Evolutionary conservation across 257 asterid species (phyloP).

Genomic region (Solanum commersonii): DNA sequence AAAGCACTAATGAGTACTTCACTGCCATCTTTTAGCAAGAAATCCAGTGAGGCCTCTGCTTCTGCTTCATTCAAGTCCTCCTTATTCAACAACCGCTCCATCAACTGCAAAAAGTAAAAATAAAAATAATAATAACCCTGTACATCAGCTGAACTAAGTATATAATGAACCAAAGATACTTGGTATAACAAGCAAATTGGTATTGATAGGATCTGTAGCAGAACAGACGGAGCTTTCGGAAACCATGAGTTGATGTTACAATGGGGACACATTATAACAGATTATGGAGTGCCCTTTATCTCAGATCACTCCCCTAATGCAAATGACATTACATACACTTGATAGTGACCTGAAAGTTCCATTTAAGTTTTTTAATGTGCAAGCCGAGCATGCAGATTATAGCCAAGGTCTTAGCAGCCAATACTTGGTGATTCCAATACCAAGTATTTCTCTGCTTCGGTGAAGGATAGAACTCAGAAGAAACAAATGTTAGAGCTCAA

Average conservation of each 20-base stretch:
- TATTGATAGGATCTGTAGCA: neutral
- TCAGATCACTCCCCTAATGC: too few relatives aligned
- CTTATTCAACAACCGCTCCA: conserved; percentile 63
- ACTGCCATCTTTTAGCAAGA: conserved; percentile 72
- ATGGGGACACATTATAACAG: neutral
- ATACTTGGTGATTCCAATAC: neutral
- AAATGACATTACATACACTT: too few relatives aligned
- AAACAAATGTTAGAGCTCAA: too few relatives aligned
- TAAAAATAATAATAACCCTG: neutral
- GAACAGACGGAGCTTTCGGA: neutral
- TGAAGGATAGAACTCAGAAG: neutral
- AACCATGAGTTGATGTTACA: too few relatives aligned
- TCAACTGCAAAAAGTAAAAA: conserved; percentile 29
- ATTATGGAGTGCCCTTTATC: too few relatives aligned
- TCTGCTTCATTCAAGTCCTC: conserved; percentile 70
- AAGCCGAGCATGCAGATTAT: too few relatives aligned
- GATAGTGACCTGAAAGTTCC: too few relatives aligned
- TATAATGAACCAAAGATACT: neutral
- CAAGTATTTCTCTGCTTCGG: neutral
- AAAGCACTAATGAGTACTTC: conserved; percentile 87
- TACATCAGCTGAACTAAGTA: neutral
- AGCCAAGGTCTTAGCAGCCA: too few relatives aligned
- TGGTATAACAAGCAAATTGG: neutral
- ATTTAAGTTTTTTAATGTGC: too few relatives aligned
- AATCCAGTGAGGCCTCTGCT: conserved; percentile 84